A percentile compares a stretch with the other conserved stretches of the same genome.
Evolutionary conservation across 2,329 filamentous ascomycete genomes (phyloP).

Genomic region (Penicillium capsulatum): DNA sequence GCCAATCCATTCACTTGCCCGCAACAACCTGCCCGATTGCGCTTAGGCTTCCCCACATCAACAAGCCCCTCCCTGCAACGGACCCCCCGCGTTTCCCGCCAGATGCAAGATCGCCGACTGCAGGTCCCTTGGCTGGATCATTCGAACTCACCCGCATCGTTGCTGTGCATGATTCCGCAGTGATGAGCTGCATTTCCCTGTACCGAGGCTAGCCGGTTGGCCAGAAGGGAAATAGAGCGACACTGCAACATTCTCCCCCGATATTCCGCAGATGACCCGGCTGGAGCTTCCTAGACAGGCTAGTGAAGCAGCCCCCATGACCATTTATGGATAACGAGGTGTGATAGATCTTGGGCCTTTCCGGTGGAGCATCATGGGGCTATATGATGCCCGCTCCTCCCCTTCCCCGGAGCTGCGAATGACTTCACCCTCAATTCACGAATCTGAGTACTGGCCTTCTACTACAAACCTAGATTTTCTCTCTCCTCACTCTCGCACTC

Average conservation of each 20-base stretch:
- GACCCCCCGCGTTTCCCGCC: background rate
- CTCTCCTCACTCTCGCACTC: no score
- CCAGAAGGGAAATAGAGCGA: background rate
- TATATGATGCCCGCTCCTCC: constrained; percentile 18
- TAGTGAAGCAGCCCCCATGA: constrained; percentile 10
- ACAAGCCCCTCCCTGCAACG: background rate
- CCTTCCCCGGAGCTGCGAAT: background rate
- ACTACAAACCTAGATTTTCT: no score
- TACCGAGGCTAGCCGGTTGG: background rate
- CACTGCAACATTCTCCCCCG: background rate
- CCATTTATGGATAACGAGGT: constrained; percentile 11
- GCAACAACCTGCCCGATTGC: no score
- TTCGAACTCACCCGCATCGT: no score
- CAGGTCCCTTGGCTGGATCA: no score
- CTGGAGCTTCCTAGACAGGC: constrained; percentile 23
- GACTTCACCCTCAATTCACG: constrained; percentile 2
- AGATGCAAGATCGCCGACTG: no score
- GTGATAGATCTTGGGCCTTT: constrained; percentile 2
- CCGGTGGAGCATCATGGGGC: constrained; percentile 8
- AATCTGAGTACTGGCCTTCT: no score
- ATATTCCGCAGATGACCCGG: constrained; percentile 8
- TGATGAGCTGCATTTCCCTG: background rate
- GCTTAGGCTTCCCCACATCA: constrained; percentile 10
- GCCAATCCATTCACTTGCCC: no score
- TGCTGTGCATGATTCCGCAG: no score